Evolutionary conservation across 2,329 filamentous ascomycete species (phyloP).

Genomic region (Esteya vermicola): DNA sequence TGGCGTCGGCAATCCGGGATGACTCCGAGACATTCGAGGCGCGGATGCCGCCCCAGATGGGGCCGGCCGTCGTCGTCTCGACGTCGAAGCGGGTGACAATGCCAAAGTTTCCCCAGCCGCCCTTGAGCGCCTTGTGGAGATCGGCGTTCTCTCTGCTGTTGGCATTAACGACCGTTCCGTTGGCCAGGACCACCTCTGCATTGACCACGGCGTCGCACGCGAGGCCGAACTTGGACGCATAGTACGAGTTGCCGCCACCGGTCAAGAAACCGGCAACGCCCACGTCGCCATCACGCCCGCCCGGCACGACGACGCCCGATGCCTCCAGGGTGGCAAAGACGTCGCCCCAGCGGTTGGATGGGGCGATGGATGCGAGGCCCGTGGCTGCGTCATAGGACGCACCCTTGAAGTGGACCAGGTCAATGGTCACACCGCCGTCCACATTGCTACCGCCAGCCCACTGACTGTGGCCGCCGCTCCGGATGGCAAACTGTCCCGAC

Average conservation of each 20-base stretch:
- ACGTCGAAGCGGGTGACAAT: constrained; percentile 3
- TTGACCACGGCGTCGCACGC: constrained; percentile 22
- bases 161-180: constrained; percentile 22
- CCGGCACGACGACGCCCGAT: constrained; percentile 17
- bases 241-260: constrained; percentile 22
- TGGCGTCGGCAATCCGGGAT: too few relatives aligned
- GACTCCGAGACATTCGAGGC: too few relatives aligned
- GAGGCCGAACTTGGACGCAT: constrained; percentile 17
- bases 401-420: constrained; percentile 18
- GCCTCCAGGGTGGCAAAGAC: constrained; percentile 22
- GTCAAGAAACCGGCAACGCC: constrained; percentile 15
- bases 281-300: constrained; percentile 20
- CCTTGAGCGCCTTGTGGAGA: constrained; percentile 26
- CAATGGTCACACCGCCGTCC: constrained; percentile 21
- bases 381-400: constrained; percentile 16
- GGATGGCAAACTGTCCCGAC: constrained; percentile 23
- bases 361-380: constrained; percentile 18
- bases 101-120: constrained; percentile 25
- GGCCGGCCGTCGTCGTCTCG: too few relatives aligned
- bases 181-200: constrained; percentile 24
- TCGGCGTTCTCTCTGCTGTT: constrained; percentile 19
- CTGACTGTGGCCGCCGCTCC: constrained; percentile 20
- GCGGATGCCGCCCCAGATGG: too few relatives aligned
- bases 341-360: constrained; percentile 22
- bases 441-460: constrained; percentile 21